Evolutionary conservation across 257 asterid species (phyloP), one percentile per base, ranked within the genome.

Genomic region (Misopates orontium): DNA sequence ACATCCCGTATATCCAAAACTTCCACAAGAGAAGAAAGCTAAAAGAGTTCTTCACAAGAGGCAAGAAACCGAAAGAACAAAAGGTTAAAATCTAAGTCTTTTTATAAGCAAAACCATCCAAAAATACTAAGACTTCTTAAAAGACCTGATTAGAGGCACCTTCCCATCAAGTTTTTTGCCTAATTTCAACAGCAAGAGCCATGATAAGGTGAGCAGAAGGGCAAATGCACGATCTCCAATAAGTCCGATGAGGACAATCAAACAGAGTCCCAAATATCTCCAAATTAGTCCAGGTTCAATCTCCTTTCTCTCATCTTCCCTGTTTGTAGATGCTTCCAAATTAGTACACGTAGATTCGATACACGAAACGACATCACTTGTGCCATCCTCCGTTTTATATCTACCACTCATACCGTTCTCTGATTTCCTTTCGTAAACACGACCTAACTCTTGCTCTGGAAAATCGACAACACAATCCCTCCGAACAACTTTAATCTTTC

Each of bases 161-260:
- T 62, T 65, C 67, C 73, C 65, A 23, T 54, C 49, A 18, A 71
- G 52, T 13, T 19, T 68, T 28, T 70, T 72, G n/a, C 83, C 67
- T 21, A 80, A 71, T 75, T 79, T 84, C 75, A 79, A 63, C 67
- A 85, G 16, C 66, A 84, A 56, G 56, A 77, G 81, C 79, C 90
- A 87, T n/a, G 64, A 57, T 53, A 85, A 58, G 22, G 88, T 74
- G 40, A 84, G 64, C 55, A 63, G 22, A 61, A 87, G 69, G 0
- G 96, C 95, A 8, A 74, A 73, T 1, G 24, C 60, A 31, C 89
- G 81, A 28, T 92, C 93, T 10, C 84, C 87, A 8, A 66, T 73
- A 8, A 90, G 90, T 13, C 96, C 96, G 2, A 75, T 56, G 9
- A 90, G 95, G 40, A 84, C 83, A 12, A 86, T 74, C 31, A 80